Percentiles rank a stretch among this genome's conserved stretches.
These are phyloP conservation scores for Lachancea thermotolerans DNA, from an alignment of 805 yeast species.

Conservation along the genomic window DNA sequence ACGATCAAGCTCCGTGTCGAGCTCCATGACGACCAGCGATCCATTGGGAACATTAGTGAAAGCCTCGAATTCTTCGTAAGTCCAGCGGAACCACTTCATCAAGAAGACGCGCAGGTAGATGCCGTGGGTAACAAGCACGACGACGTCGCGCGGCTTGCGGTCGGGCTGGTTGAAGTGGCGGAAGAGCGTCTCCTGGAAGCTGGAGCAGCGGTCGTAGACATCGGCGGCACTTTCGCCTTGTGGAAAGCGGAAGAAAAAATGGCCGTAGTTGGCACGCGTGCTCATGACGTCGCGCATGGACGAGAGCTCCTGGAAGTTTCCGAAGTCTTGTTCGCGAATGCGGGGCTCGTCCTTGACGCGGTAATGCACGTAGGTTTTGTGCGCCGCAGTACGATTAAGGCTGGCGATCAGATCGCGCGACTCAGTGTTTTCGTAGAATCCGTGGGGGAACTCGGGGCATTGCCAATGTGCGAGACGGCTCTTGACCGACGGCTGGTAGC, in stretches of 20 bases:
- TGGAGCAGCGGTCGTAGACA: constrained; percentile 84
- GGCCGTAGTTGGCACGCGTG: constrained; percentile 83
- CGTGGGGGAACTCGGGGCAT: constrained; percentile 23
- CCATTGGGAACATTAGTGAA: constrained; percentile 82
- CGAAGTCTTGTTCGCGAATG: constrained; percentile 91
- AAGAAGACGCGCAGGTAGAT: constrained; percentile 89
- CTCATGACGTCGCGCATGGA: constrained; percentile 78
- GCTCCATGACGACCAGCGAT: constrained; percentile 72
- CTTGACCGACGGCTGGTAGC: constrained; percentile 24
- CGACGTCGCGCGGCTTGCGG: constrained; percentile 65
- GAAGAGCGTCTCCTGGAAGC: constrained; percentile 80
- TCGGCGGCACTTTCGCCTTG: constrained; percentile 96
- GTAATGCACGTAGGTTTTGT: constrained; percentile 35
- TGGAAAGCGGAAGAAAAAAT: constrained; percentile 82
- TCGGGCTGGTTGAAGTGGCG: constrained; percentile 61
- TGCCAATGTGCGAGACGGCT: constrained; percentile 27
- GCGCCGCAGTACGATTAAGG: constrained; percentile 6
- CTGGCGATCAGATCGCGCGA: neutral
- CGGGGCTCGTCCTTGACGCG: constrained; percentile 80
- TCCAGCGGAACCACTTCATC: constrained; percentile 94
- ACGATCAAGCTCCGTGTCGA: constrained; percentile 40
- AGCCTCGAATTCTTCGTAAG: constrained; percentile 80
- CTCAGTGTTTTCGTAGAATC: constrained; percentile 22
- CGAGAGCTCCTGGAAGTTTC: constrained; percentile 76
- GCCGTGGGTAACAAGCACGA: constrained; percentile 87